Conservation (phyloP, 129 eudicot species). For the Flaveria robusta region DNA sequence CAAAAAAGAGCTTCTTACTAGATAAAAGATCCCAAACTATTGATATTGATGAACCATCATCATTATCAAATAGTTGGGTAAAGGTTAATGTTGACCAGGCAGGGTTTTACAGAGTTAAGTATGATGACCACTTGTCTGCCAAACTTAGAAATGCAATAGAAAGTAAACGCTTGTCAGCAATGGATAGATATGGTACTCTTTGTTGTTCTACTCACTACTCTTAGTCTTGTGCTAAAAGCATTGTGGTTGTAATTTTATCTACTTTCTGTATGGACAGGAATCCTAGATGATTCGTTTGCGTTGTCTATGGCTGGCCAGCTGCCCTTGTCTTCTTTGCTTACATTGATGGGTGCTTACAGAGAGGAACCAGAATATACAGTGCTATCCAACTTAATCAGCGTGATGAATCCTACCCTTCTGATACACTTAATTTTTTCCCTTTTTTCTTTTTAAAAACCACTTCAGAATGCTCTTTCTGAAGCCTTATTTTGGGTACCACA, state of each 20-base stretch:
- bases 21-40: conserved; percentile 54
- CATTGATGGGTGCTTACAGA: conserved; percentile 77
- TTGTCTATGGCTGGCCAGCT: conserved; percentile 86
- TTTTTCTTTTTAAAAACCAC: neutral
- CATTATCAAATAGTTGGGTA: conserved; percentile 58
- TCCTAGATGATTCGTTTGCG: conserved; percentile 85
- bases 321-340: conserved; percentile 75
- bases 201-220: conserved; percentile 4
- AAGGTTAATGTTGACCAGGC: conserved; percentile 88
- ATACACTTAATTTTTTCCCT: neutral
- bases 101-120: conserved; percentile 92
- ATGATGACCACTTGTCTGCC: conserved; percentile 73
- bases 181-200: conserved; percentile 77
- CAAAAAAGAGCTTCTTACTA: conserved; percentile 58
- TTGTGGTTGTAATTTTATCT: neutral
- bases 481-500: conserved; percentile 34
- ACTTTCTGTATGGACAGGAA: conserved; percentile 50
- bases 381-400: conserved; percentile 76
- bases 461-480: conserved; percentile 19
- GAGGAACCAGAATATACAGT: conserved; percentile 91
- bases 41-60: conserved; percentile 36
- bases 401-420: conserved; percentile 36
- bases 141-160: conserved; percentile 84
- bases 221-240: conserved; percentile 13
- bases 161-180: conserved; percentile 62